phyloP scores from a whole-genome alignment of 2,329 filamentous ascomycete species.

The Ophiostoma sp. region DNA sequence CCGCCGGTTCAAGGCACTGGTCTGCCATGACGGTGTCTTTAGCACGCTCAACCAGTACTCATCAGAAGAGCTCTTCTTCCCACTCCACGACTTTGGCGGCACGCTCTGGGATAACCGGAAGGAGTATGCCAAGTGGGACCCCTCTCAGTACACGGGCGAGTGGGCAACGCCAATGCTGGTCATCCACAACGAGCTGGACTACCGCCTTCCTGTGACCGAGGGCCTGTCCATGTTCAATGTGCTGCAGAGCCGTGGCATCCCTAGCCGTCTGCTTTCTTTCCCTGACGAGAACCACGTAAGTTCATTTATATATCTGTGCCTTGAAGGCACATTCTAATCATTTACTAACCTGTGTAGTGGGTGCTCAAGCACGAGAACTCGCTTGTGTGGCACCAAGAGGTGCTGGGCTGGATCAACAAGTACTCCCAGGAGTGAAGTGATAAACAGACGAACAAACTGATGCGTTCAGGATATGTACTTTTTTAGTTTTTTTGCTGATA shows the following conservation, averaged over 20 bases:
- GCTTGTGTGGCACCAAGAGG: slow-evolving; percentile 81
- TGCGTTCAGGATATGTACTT: not conserved
- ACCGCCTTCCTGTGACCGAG: slow-evolving; percentile 78
- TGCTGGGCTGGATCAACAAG: slow-evolving; percentile 71
- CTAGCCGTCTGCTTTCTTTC: slow-evolving; percentile 74
- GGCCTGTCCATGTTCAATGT: slow-evolving; percentile 82
- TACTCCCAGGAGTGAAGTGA: slow-evolving; percentile 41
- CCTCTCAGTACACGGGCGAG: slow-evolving; percentile 55
- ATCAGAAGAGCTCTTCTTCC: slow-evolving; percentile 66
- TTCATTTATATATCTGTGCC: slow-evolving; percentile 40
- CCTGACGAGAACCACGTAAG: slow-evolving; percentile 60
- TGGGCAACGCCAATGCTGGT: slow-evolving; percentile 82
- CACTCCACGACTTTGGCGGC: slow-evolving; percentile 61
- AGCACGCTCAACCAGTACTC: slow-evolving; percentile 61
- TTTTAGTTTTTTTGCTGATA: no score
- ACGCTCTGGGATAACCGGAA: slow-evolving; percentile 57
- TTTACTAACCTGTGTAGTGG: slow-evolving; percentile 44
- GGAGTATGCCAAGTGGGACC: slow-evolving; percentile 66
- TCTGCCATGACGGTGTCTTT: slow-evolving; percentile 84
- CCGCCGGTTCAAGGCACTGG: slow-evolving; percentile 78
- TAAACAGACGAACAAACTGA: not conserved
- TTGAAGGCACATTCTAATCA: not conserved
- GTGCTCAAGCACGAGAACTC: slow-evolving; percentile 89
- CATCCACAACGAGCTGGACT: slow-evolving; percentile 87
- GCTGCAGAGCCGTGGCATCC: slow-evolving; percentile 67